phyloP scores from a whole-genome alignment of 352 stramenopile species.

The Globisporangium sylvaticum region DNA sequence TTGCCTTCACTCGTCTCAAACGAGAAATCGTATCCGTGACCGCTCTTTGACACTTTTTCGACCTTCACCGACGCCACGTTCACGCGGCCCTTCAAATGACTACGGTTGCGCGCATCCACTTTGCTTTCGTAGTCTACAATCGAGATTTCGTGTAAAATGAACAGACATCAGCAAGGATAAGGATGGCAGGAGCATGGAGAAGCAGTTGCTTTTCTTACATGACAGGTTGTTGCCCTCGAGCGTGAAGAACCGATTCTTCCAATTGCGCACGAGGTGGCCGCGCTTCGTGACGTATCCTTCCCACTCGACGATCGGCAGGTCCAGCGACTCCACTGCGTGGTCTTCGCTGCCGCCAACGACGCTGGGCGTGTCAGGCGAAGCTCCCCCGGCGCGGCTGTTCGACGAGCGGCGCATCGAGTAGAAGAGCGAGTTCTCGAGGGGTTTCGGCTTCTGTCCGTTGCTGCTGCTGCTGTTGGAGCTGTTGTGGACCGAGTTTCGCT shows the following conservation, averaged over 20 bases:
- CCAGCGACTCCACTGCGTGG: constrained; percentile 68
- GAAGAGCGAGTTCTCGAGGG: constrained; percentile 43
- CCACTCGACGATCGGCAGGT: constrained; percentile 86
- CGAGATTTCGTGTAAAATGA: neutral
- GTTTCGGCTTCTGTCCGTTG: constrained; percentile 35
- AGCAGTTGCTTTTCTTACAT: constrained; percentile 30
- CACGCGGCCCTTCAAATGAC: constrained; percentile 81
- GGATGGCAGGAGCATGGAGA: neutral
- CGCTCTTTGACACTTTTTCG: constrained; percentile 75
- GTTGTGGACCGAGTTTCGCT: constrained; percentile 26
- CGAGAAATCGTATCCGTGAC: constrained; percentile 79
- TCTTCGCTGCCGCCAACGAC: constrained; percentile 31
- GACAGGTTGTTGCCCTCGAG: constrained; percentile 84
- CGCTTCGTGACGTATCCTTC: constrained; percentile 90
- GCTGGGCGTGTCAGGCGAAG: constrained; percentile 7
- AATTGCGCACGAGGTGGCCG: constrained; percentile 84
- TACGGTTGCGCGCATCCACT: constrained; percentile 82
- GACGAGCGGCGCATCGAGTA: constrained; percentile 45
- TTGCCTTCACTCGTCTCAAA: constrained; percentile 85
- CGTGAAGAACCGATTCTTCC: constrained; percentile 87
- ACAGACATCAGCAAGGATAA: neutral
- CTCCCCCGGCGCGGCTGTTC: constrained; percentile 31
- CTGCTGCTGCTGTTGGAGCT: constrained; percentile 43
- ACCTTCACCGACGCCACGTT: constrained; percentile 72
- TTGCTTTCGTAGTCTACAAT: constrained; percentile 83